Evolutionary conservation across 352 stramenopile species (phyloP), one percentile per base, ranked within the genome.

Genomic region (Phytopythium oedochilum): DNA sequence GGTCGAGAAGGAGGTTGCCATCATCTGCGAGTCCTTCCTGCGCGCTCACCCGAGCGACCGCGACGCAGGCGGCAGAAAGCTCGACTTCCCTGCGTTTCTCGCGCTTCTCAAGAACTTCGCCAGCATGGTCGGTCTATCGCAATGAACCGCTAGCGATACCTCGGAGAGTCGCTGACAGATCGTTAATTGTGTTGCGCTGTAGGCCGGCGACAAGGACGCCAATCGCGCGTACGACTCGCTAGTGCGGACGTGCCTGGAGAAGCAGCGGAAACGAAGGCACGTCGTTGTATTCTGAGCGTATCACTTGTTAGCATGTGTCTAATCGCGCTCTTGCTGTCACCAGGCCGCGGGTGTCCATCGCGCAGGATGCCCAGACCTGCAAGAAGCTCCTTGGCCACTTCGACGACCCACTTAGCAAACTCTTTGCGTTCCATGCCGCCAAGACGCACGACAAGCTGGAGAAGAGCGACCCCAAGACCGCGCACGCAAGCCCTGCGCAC

Each of bases 11-110:
- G 80, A 88, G 45, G 73, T 89, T n/a, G 50, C 72, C 46, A 89
- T 89, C 47, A 77, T 93, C 42, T 89, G 80, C 59, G 80, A 88
- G 26, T 76, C 75, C 28, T 88, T 88, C 28, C 57, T 90, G 6
- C 86, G 87, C 53, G 60, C 49, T 38, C 71, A 82, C 36, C 68
- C 78, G n/a, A 77, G 65, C 34, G 72, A 88, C 39, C 71, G 78
- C 29, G 72, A 92, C 42, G 72, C 59, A 36, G 60, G 65, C 39
- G 69, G 65, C 55, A 88, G 83, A 52, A 88, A 87, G 23, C 72
- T 93, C 55, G 75, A 75, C 38, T 93, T 89, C 55, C 73, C 78
- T 7, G 66, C 64, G 2, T 93, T 93, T 53, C 64, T 89, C 17
- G 78, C 70, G 29, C 59, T 93, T 23, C 63, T 92, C 10, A 57